These are phyloP conservation scores for Trichoderma sp. DNA, from an alignment of 2,329 filamentous ascomycete genomes.

Conservation along the genomic window DNA sequence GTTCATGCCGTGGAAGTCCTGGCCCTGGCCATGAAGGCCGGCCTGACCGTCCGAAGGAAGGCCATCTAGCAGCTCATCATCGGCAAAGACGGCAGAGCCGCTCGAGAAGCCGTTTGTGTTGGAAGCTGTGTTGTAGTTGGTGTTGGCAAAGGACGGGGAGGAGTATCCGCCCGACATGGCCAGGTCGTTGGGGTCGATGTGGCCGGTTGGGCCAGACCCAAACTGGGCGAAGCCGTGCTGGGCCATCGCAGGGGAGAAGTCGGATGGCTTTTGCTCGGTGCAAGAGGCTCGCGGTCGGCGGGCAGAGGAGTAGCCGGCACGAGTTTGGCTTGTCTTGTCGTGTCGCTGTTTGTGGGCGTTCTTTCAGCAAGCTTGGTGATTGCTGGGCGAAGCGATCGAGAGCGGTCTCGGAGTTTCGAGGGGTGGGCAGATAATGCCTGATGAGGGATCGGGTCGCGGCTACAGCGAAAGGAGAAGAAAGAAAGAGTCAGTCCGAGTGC, in stretches of 20 bases:
- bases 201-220: slow-evolving; percentile 56
- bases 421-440: slow-evolving; percentile 10
- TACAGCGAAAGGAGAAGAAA: background rate
- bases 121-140: slow-evolving; percentile 59
- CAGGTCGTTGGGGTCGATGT: slow-evolving; percentile 84
- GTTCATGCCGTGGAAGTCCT: slow-evolving; percentile 60
- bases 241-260: slow-evolving; percentile 47
- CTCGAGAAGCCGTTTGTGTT: slow-evolving; percentile 74
- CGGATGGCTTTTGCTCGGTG: background rate
- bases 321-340: background rate
- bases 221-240: slow-evolving; percentile 61
- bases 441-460: slow-evolving; percentile 14
- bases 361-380: slow-evolving; percentile 6
- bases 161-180: slow-evolving; percentile 65
- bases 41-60: slow-evolving; percentile 59
- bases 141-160: slow-evolving; percentile 57
- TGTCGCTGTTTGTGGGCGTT: background rate
- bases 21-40: slow-evolving; percentile 55
- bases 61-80: slow-evolving; percentile 84
- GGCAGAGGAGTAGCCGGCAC: background rate
- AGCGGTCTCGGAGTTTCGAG: slow-evolving; percentile 14
- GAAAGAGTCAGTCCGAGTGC: slow-evolving; percentile 7
- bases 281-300: slow-evolving; percentile 1
- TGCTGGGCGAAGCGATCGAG: slow-evolving; percentile 8
- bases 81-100: slow-evolving; percentile 76